Conservation (phyloP, 768 basidiomycete genomes). For the Lactarius deliciosus region DNA sequence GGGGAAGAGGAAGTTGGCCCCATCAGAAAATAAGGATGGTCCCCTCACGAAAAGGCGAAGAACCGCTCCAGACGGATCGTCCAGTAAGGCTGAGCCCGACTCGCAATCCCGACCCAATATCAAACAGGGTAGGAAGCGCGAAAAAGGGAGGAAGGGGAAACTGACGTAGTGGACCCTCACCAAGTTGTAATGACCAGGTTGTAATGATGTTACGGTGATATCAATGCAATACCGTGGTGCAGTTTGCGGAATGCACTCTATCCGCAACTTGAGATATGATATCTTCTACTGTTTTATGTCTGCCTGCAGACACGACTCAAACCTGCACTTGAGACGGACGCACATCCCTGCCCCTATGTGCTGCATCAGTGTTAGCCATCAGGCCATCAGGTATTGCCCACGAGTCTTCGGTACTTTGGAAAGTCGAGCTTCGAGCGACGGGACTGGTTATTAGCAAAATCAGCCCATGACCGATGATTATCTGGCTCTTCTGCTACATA, state of each 20-base stretch:
- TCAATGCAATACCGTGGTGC: background rate
- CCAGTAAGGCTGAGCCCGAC: background rate
- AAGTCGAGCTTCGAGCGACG: background rate
- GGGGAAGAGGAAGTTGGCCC: constrained; percentile 7
- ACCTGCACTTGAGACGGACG: background rate
- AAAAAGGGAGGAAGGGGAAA: background rate
- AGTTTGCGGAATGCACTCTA: too few species aligned
- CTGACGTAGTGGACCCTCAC: background rate
- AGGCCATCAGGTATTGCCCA: background rate
- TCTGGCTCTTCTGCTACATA: background rate
- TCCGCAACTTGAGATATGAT: too few species aligned
- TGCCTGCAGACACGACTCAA: background rate
- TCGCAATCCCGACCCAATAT: background rate
- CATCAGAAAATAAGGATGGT: constrained; percentile 2
- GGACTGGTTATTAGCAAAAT: background rate
- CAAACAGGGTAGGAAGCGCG: background rate
- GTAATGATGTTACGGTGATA: background rate
- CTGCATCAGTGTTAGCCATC: background rate
- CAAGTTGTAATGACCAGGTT: background rate
- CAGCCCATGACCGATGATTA: background rate
- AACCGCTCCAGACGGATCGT: background rate
- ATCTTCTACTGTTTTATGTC: background rate
- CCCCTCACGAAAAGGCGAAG: constrained; percentile 15
- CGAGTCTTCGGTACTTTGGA: background rate
- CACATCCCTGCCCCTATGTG: background rate